These are phyloP conservation scores for Cryptomeria japonica DNA, from an alignment of 75 land plant species.

Conservation along the genomic window DNA sequence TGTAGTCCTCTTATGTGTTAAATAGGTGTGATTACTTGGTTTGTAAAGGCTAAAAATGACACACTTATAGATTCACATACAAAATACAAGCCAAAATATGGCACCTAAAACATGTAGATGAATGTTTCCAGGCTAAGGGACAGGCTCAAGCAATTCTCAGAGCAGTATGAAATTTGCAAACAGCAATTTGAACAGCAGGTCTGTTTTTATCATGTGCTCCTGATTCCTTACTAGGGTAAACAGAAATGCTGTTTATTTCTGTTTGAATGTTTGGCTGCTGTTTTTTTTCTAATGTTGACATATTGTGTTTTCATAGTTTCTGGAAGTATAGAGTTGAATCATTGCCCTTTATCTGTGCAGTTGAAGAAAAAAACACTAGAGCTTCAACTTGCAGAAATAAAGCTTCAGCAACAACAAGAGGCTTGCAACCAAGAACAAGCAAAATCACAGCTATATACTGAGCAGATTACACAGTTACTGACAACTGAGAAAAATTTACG, in stretches of 20 bases:
- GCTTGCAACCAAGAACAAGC: slow-evolving; percentile 69
- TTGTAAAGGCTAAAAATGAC: neutral
- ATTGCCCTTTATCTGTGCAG: slow-evolving; percentile 34
- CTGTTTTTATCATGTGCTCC: slow-evolving; percentile 5
- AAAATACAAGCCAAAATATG: neutral
- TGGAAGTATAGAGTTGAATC: neutral
- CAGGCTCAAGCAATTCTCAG: slow-evolving; percentile 79
- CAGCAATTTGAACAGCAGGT: slow-evolving; percentile 91
- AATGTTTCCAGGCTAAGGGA: slow-evolving; percentile 60
- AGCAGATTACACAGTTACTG: slow-evolving; percentile 80
- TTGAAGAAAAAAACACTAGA: slow-evolving; percentile 87
- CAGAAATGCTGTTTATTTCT: neutral
- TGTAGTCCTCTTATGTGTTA: neutral
- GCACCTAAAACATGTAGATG: neutral
- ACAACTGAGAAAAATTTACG: slow-evolving; percentile 85
- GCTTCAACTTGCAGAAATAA: slow-evolving; percentile 86
- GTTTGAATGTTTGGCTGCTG: neutral
- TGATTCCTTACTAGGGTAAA: neutral
- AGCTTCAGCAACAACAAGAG: slow-evolving; percentile 89
- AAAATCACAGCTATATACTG: slow-evolving; percentile 75
- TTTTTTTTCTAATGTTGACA: neutral
- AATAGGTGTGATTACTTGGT: neutral
- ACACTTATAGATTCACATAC: neutral
- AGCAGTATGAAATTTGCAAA: slow-evolving; percentile 78
- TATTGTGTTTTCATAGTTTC: neutral